Evolutionary conservation across 2,329 filamentous ascomycete genomes (phyloP).

Genomic region (Fusarium dimerum): DNA sequence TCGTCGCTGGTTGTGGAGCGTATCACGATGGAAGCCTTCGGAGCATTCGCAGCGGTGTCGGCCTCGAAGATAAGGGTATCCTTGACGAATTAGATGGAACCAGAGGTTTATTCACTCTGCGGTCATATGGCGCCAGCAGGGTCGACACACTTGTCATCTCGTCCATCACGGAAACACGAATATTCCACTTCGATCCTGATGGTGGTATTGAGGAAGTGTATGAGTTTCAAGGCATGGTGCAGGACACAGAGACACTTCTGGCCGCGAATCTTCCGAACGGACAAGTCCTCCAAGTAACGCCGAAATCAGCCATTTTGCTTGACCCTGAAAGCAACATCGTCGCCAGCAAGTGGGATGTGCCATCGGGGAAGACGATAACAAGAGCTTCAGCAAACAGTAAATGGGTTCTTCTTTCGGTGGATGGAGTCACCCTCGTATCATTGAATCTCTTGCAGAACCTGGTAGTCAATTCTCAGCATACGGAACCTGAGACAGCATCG

Average conservation of each 20-base stretch:
- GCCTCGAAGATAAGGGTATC: constrained; percentile 82
- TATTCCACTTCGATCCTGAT: constrained; percentile 73
- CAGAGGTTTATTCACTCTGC: constrained; percentile 71
- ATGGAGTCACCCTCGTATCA: constrained; percentile 71
- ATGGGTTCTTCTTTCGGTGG: constrained; percentile 71
- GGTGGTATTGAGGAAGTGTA: constrained; percentile 87
- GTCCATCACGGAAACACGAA: constrained; percentile 78
- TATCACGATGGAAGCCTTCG: constrained; percentile 86
- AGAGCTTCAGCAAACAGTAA: constrained; percentile 73
- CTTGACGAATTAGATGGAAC: constrained; percentile 77
- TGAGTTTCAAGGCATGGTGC: constrained; percentile 67
- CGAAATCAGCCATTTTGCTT: constrained; percentile 60
- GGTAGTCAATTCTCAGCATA: constrained; percentile 57
- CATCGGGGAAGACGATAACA: constrained; percentile 63
- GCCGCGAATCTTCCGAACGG: constrained; percentile 64
- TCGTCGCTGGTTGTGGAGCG: constrained; percentile 90
- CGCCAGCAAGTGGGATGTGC: constrained; percentile 59
- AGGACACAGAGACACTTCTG: constrained; percentile 73
- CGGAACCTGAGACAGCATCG: constrained; percentile 50
- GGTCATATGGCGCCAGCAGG: constrained; percentile 47
- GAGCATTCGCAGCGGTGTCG: constrained; percentile 91
- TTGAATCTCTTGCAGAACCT: constrained; percentile 64
- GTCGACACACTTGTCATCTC: constrained; percentile 77
- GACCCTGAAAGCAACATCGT: constrained; percentile 58
- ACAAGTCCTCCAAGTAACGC: constrained; percentile 75